Percentiles rank a stretch among this genome's conserved stretches.
phyloP scores from a whole-genome alignment of 139 green algal genomes.

The Desmodesmus armatus region DNA sequence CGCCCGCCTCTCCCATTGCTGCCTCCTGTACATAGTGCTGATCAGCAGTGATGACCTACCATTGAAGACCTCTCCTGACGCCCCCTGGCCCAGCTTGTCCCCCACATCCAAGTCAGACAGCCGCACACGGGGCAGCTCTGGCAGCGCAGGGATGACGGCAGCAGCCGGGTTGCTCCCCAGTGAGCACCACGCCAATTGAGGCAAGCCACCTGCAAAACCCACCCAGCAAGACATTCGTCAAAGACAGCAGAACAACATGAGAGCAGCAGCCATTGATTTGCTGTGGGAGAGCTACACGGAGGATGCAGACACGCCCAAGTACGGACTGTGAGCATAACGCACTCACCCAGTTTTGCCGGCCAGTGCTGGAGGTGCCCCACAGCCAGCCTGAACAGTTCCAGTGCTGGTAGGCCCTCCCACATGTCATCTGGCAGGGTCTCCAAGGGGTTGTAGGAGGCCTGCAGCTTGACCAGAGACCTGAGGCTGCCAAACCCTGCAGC shows the following conservation, averaged over 20 bases:
- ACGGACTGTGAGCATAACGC: too few species aligned
- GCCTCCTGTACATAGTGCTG: too few species aligned
- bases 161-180: constrained; percentile 81
- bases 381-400: constrained; percentile 86
- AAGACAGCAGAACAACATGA: too few species aligned
- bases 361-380: constrained; percentile 61
- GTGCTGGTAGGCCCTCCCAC: constrained; percentile 55
- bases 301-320: too few species aligned
- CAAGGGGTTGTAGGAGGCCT: constrained; percentile 87
- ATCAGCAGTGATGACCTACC: constrained; percentile 21
- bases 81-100: constrained; percentile 79
- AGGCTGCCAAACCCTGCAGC: constrained; percentile 51
- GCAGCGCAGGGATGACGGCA: constrained; percentile 43
- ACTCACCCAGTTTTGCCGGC: constrained; percentile 47
- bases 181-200: constrained; percentile 80
- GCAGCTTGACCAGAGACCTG: constrained; percentile 70
- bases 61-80: constrained; percentile 80
- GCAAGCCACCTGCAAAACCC: constrained; percentile 49
- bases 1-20: too few species aligned
- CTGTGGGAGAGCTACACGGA: too few species aligned
- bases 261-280: background rate
- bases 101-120: constrained; percentile 62
- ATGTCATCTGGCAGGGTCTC: constrained; percentile 67
- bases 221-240: too few species aligned
- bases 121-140: constrained; percentile 48